These are phyloP conservation scores for Curvularia spicifera DNA, from an alignment of 2,329 filamentous ascomycete species.

Conservation along the genomic window DNA sequence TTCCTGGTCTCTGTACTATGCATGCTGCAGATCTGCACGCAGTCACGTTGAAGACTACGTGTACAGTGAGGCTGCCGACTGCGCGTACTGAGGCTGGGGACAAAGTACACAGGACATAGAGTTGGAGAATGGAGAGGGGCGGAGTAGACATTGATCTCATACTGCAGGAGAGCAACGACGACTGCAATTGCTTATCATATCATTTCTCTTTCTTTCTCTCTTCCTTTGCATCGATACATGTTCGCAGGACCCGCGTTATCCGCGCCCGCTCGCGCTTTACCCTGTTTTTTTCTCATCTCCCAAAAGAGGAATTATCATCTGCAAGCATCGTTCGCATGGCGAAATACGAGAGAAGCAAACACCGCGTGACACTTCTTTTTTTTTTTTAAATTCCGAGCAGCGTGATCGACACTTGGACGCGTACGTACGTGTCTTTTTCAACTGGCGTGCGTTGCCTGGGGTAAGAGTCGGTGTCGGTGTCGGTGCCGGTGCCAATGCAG, in stretches of 20 bases:
- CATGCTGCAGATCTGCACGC: neutral
- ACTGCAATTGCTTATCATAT: neutral
- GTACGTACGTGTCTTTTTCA: neutral
- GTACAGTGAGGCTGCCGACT: neutral
- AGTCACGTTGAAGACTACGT: neutral
- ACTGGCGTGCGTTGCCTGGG: neutral
- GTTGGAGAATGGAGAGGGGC: too few species aligned
- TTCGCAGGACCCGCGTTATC: neutral
- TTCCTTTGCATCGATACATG: neutral
- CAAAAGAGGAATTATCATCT: too few species aligned
- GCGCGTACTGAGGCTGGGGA: neutral
- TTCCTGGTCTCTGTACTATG: neutral
- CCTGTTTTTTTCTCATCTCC: neutral
- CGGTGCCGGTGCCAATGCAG: too few species aligned
- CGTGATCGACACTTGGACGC: neutral
- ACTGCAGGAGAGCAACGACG: neutral
- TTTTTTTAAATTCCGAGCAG: too few species aligned
- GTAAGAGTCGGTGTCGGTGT: too few species aligned
- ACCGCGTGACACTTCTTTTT: too few species aligned
- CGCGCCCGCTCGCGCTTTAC: too few species aligned
- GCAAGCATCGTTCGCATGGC: too few species aligned
- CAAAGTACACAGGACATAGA: too few species aligned
- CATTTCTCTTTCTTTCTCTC: neutral
- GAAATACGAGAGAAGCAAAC: too few species aligned
- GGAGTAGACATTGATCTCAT: neutral